A percentile compares a stretch with the other conserved stretches of the same genome.
phyloP scores from a whole-genome alignment of 208 protist species.

The Trypanosomatidae sp. region DNA sequence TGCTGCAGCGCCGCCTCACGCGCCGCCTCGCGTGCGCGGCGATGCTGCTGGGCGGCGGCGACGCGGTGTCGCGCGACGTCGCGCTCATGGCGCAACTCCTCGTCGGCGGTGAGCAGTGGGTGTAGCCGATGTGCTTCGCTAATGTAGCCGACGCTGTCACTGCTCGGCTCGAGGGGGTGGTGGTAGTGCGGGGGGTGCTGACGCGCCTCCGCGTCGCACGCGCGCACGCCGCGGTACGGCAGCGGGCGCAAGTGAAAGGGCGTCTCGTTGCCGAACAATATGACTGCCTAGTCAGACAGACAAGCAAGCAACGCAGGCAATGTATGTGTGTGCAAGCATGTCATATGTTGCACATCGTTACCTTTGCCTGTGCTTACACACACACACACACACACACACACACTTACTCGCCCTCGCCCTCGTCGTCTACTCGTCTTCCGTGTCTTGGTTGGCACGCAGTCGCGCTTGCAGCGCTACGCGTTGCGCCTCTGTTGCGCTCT shows the following conservation, averaged over 20 bases:
- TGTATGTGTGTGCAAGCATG: neutral
- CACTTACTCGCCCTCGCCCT: neutral
- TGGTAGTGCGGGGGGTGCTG: constrained; percentile 54
- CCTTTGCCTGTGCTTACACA: neutral
- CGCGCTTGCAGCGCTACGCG: neutral
- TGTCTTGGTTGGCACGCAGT: neutral
- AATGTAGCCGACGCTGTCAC: constrained; percentile 13
- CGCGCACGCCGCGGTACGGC: constrained; percentile 37
- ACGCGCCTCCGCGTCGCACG: constrained; percentile 35
- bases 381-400: neutral
- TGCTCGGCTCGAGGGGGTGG: constrained; percentile 19
- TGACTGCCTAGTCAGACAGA: constrained; percentile 2
- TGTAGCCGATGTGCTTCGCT: constrained; percentile 32
- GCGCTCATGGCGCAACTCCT: constrained; percentile 22
- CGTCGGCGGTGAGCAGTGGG: constrained; percentile 19
- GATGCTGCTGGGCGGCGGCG: constrained; percentile 1
- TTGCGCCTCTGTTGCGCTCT: neutral
- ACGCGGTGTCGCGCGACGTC: neutral
- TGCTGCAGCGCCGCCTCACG: constrained; percentile 13
- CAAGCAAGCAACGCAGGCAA: too few species aligned
- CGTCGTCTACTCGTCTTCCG: neutral
- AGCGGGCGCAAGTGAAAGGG: constrained; percentile 45
- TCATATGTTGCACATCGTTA: neutral
- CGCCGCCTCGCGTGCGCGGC: constrained; percentile 6
- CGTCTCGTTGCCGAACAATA: constrained; percentile 48